phyloP scores from a whole-genome alignment of 805 yeast species.

The Metschnikowia santaceciliae region DNA sequence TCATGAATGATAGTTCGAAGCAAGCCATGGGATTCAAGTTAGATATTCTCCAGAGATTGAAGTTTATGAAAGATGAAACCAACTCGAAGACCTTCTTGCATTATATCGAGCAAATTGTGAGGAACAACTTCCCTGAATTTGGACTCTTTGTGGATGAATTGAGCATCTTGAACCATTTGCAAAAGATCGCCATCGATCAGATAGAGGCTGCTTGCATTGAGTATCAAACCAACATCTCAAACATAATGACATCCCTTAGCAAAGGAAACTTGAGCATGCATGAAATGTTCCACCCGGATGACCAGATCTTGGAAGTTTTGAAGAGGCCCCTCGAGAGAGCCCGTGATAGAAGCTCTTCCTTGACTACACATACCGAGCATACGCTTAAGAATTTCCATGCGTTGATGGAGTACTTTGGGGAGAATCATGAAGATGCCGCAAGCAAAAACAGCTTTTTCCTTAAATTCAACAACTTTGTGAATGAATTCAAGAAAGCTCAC shows the following conservation, averaged over 20 bases:
- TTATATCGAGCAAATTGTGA: constrained; percentile 84
- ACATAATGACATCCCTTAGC: constrained; percentile 68
- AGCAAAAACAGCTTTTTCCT: constrained; percentile 68
- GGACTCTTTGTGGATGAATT: constrained; percentile 73
- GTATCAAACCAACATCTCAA: constrained; percentile 56
- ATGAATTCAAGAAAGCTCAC: constrained; percentile 76
- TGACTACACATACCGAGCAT: constrained; percentile 19
- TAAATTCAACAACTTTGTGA: constrained; percentile 75
- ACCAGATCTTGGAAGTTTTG: constrained; percentile 59
- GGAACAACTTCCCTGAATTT: constrained; percentile 78
- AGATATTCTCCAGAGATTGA: constrained; percentile 83
- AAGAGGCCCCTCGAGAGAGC: constrained; percentile 72
- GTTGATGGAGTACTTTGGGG: constrained; percentile 86
- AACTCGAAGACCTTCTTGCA: constrained; percentile 88
- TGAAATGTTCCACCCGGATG: constrained; percentile 76
- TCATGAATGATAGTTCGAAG: constrained; percentile 89
- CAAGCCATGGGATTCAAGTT: constrained; percentile 92
- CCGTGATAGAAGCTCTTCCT: constrained; percentile 55
- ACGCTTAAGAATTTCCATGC: constrained; percentile 41
- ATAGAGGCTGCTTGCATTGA: constrained; percentile 67
- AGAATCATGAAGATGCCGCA: constrained; percentile 66
- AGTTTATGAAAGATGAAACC: constrained; percentile 84
- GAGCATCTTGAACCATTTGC: constrained; percentile 51
- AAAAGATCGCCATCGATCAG: constrained; percentile 80
- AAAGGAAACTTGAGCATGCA: constrained; percentile 85